A percentile compares a stretch with the other conserved stretches of the same genome.
These are phyloP conservation scores for Colletotrichum paranaense DNA, from an alignment of 2,329 filamentous ascomycete species.

Conservation along the genomic window DNA sequence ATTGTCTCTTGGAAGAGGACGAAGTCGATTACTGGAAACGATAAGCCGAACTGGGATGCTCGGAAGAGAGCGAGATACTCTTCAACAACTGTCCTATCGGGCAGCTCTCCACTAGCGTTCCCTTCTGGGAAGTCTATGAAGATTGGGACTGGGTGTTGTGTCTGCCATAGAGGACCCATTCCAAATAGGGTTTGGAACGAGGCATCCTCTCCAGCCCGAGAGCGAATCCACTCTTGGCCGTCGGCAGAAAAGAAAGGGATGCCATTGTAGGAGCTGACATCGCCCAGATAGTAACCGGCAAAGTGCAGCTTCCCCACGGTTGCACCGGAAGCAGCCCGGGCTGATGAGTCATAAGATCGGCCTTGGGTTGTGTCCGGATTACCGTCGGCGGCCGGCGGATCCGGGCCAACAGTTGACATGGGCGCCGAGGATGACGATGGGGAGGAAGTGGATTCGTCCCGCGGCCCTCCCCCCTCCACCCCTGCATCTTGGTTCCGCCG, in stretches of 20 bases:
- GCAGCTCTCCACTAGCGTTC: constrained; percentile 44
- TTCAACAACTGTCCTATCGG: constrained; percentile 46
- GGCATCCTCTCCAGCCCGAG: constrained; percentile 53
- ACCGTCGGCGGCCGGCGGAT: constrained; percentile 18
- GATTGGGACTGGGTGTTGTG: constrained; percentile 31
- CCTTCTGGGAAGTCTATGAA: constrained; percentile 2
- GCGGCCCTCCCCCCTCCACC: neutral
- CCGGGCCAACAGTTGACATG: constrained; percentile 5
- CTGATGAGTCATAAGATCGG: constrained; percentile 24
- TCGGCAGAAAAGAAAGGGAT: constrained; percentile 60
- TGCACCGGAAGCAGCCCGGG: constrained; percentile 22
- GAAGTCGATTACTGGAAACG: constrained; percentile 61
- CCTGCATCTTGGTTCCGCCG: constrained; percentile 25
- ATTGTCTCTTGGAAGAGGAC: constrained; percentile 59
- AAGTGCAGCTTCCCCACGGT: constrained; percentile 55
- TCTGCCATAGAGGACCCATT: constrained; percentile 38
- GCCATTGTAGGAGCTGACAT: constrained; percentile 58
- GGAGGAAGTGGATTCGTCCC: constrained; percentile 5
- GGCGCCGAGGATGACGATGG: constrained; percentile 23
- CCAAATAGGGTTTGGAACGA: constrained; percentile 41
- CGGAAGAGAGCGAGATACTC: constrained; percentile 39
- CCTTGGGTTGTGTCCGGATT: constrained; percentile 13
- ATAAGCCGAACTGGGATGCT: constrained; percentile 50
- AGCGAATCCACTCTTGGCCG: constrained; percentile 60
- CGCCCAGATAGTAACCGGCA: constrained; percentile 58